Percentiles rank a stretch among this genome's conserved stretches.
Conservation (phyloP, 176 grass and related monocot genomes). For the Eremochloa ophiuroides region DNA sequence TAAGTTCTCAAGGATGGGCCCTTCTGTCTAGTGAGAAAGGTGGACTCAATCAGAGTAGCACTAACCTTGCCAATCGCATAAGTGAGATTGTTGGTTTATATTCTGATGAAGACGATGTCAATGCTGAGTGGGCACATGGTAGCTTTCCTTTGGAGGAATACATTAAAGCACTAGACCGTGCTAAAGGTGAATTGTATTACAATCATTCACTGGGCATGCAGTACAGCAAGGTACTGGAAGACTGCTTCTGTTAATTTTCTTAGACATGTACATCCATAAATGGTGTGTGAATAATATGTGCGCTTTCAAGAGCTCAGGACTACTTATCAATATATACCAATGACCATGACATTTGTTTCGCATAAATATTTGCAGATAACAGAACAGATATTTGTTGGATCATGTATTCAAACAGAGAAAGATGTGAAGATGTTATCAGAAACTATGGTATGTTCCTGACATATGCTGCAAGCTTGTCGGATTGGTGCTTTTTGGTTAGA, state of each 20-base stretch:
- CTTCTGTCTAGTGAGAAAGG: conserved; percentile 51
- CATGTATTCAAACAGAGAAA: conserved; percentile 92
- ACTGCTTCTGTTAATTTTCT: background rate
- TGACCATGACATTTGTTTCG: background rate
- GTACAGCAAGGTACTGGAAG: conserved; percentile 66
- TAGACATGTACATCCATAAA: background rate
- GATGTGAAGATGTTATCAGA: conserved; percentile 87
- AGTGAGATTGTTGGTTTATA: conserved; percentile 69
- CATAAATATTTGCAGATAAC: conserved; percentile 57
- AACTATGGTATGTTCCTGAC: conserved; percentile 55
- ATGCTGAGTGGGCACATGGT: conserved; percentile 83
- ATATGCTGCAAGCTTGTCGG: background rate
- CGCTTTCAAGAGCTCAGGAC: conserved; percentile 4
- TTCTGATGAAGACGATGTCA: conserved; percentile 57
- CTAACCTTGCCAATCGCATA: conserved; percentile 32
- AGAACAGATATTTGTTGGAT: conserved; percentile 94
- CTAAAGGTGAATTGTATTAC: conserved; percentile 93
- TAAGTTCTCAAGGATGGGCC: conserved; percentile 58
- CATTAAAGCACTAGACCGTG: conserved; percentile 90
- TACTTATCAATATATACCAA: background rate
- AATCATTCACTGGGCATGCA: conserved; percentile 98
- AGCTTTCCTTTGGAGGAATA: conserved; percentile 96
- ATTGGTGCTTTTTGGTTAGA: background rate
- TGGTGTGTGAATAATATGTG: background rate
- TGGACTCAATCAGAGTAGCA: conserved; percentile 34